phyloP scores from a whole-genome alignment of 2,329 filamentous ascomycete genomes.

The Botryosphaeria dothidea region DNA sequence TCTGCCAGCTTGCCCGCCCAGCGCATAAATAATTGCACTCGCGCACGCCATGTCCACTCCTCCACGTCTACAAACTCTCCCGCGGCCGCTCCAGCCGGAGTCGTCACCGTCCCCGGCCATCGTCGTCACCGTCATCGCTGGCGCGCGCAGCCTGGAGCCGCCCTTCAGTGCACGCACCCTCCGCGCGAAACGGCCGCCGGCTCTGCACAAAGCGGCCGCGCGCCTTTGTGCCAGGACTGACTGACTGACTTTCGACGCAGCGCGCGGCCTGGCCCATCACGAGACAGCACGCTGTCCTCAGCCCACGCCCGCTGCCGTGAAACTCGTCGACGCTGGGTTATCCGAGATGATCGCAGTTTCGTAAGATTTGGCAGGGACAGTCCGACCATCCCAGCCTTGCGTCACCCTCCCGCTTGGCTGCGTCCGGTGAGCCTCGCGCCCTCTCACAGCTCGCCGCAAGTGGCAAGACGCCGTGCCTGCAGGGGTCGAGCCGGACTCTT shows the following conservation, averaged over 20 bases:
- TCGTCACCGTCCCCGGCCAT: neutral
- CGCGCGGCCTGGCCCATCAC: neutral
- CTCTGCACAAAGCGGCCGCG: conserved; percentile 8
- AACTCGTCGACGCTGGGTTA: neutral
- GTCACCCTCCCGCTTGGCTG: neutral
- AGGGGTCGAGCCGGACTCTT: neutral
- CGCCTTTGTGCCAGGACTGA: conserved; percentile 2
- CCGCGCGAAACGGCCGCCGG: neutral
- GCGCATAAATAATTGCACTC: neutral
- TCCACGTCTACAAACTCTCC: neutral
- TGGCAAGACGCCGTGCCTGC: conserved; percentile 12
- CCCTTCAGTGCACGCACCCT: neutral
- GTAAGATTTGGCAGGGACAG: conserved; percentile 8
- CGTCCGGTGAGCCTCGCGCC: conserved; percentile 3
- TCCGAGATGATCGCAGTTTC: conserved; percentile 14
- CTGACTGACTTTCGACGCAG: too few relatives aligned
- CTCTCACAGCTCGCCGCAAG: conserved; percentile 2
- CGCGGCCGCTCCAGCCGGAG: neutral
- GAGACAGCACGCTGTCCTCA: conserved; percentile 14
- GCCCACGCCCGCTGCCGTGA: conserved; percentile 7
- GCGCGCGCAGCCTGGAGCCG: neutral
- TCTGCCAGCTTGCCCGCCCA: neutral
- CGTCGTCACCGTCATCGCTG: conserved; percentile 2
- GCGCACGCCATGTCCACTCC: neutral
- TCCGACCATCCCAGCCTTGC: neutral